Percentiles rank a stretch among this genome's conserved stretches.
Evolutionary conservation across 352 stramenopile species (phyloP).

Genomic region (Phytophthora kernoviae): DNA sequence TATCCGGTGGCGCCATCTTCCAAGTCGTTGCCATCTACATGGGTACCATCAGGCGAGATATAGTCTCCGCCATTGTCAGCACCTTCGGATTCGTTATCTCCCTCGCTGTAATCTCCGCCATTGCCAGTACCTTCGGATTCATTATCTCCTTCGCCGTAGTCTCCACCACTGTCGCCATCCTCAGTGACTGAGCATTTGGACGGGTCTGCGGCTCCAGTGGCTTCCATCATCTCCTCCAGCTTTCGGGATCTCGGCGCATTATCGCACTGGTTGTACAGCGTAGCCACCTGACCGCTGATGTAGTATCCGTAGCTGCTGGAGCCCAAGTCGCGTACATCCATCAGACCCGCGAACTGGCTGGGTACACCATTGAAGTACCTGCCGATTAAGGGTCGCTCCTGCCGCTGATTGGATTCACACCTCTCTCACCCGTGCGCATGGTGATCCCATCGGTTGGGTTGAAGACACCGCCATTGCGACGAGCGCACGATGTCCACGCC

Average conservation of each 20-base stretch:
- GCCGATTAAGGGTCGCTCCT: constrained; percentile 33
- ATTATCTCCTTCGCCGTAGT: not conserved
- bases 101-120: not conserved
- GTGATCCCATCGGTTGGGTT: constrained; percentile 46
- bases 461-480: constrained; percentile 46
- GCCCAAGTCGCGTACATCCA: constrained; percentile 54
- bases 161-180: constrained; percentile 12
- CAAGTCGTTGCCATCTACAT: constrained; percentile 1
- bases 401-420: constrained; percentile 39
- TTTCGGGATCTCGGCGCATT: constrained; percentile 24
- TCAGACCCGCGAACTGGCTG: constrained; percentile 49
- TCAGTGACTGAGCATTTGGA: constrained; percentile 14
- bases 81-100: constrained; percentile 17
- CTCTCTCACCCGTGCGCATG: constrained; percentile 49
- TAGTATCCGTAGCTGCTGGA: constrained; percentile 61
- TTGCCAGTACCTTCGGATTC: too few relatives aligned
- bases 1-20: not conserved
- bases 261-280: constrained; percentile 53
- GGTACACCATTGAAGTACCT: constrained; percentile 43
- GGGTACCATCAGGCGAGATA: not conserved
- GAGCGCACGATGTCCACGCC: constrained; percentile 55
- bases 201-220: constrained; percentile 9
- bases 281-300: constrained; percentile 44
- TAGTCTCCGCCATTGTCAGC: not conserved
- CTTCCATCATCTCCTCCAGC: constrained; percentile 14